Evolutionary conservation across 2,329 filamentous ascomycete genomes (phyloP), one percentile per base, ranked within the genome.

Genomic region (Colletotrichum higginsianum): DNA sequence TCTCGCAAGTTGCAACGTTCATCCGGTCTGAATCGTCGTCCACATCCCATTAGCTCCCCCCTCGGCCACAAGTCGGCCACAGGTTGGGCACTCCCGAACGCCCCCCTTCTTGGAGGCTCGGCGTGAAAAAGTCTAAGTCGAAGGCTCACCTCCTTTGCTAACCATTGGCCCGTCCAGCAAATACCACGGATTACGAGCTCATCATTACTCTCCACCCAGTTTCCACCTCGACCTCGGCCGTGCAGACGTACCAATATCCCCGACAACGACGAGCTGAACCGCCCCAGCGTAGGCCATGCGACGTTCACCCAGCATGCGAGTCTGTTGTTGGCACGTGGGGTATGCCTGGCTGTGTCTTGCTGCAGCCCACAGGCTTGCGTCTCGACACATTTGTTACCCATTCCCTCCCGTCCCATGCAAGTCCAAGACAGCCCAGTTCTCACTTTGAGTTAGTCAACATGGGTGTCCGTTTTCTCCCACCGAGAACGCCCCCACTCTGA

Each of bases 311-410:
- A 72, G 46, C 50, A 61, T 9, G 15, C 7, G 21, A 26, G n/a
- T 23, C 40, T 38, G 35, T 21, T 30, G 23, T 16, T 35, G 18
- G 58, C 69, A 69, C 69, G 66, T 72, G 69, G 60, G 42, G 18
- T 15, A 47, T 60, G 16, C 23, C 30, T 38, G 4, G 13, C 40
- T 40, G 6, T 12, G 50, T 67, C 53, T 42, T 65, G 61, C 46
- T 65, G 38, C 35, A 18, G 26, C 30, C 26, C 23, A 16, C 38
- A 30, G 40, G 42, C 30, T 35, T 47, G 44, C 53, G 7, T 58
- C 52, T 4, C 46, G 69, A 40, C 47, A 30, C 47, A 47, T 26
- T 15, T 15, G 35, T 26, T 64, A 38, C 46, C 69, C 46, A 60
- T n/a, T 15, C 26, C 58, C 8, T 67, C 44, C 44, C 47, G 55